Evolutionary conservation across 352 stramenopile genomes (phyloP).

Genomic region (Pythium rhizo-oryzae): DNA sequence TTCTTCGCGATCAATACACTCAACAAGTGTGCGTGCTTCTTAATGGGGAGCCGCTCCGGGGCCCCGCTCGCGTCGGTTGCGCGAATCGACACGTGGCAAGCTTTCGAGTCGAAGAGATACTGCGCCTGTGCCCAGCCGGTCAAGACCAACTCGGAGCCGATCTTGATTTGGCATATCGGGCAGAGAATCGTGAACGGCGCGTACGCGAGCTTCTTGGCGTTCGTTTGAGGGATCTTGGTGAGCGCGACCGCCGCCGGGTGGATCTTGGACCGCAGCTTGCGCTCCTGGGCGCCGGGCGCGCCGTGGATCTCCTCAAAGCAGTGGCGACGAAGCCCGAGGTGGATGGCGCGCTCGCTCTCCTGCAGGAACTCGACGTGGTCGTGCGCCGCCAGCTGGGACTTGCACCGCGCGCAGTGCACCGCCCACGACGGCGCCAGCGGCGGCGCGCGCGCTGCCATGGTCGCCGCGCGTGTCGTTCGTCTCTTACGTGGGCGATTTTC

Average conservation of each 20-base stretch:
- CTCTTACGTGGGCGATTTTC: background rate
- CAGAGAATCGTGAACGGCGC: slow-evolving; percentile 60
- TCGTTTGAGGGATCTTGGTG: slow-evolving; percentile 39
- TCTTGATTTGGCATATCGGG: slow-evolving; percentile 44
- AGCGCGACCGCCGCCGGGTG: slow-evolving; percentile 26
- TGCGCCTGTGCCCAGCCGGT: slow-evolving; percentile 25
- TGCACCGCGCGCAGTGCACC: slow-evolving; percentile 26
- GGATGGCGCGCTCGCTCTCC: slow-evolving; percentile 51
- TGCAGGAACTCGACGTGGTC: slow-evolving; percentile 51
- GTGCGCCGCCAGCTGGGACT: slow-evolving; percentile 16
- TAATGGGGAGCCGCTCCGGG: slow-evolving; percentile 17
- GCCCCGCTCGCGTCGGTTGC: slow-evolving; percentile 1
- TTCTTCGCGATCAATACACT: slow-evolving; percentile 1
- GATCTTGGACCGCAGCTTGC: slow-evolving; percentile 20
- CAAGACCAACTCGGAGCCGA: slow-evolving; percentile 51
- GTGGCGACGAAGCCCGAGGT: slow-evolving; percentile 45
- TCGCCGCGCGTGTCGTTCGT: no score
- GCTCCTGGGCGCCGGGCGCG: slow-evolving; percentile 18
- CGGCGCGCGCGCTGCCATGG: background rate
- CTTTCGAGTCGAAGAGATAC: slow-evolving; percentile 58
- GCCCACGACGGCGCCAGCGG: slow-evolving; percentile 18
- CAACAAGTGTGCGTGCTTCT: slow-evolving; percentile 19
- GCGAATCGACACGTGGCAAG: slow-evolving; percentile 35
- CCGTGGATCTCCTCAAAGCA: slow-evolving; percentile 31
- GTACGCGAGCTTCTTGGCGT: slow-evolving; percentile 46